Evolutionary conservation across 257 asterid genomes (phyloP).

Genomic region (Capsicum baccatum): DNA sequence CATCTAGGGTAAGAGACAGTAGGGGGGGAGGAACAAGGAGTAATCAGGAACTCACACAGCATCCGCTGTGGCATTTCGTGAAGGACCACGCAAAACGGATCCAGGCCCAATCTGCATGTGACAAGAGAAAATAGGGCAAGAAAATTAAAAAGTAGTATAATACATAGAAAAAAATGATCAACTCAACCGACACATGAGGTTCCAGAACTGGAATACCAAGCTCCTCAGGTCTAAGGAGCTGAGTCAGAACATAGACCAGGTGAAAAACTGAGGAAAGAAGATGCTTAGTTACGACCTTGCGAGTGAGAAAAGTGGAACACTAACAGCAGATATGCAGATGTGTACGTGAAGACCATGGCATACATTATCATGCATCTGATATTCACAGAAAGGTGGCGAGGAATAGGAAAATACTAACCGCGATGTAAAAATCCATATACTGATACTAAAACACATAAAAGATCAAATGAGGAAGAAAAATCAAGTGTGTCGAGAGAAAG

Average conservation of each 20-base stretch:
- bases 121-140: slow-evolving; percentile 36
- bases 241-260: slow-evolving; percentile 11
- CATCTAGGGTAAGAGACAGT: not conserved
- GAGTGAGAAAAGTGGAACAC: slow-evolving; percentile 23
- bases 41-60: slow-evolving; percentile 68
- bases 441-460: not conserved
- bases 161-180: not conserved
- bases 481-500: not conserved
- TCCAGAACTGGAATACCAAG: not conserved
- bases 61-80: slow-evolving; percentile 69
- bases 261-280: slow-evolving; percentile 13
- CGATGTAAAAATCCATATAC: not conserved
- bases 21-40: slow-evolving; percentile 27
- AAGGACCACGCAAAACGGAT: slow-evolving; percentile 89
- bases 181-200: slow-evolving; percentile 24
- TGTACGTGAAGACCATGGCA: not conserved
- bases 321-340: slow-evolving; percentile 7
- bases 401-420: not conserved
- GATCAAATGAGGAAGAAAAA: not conserved
- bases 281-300: slow-evolving; percentile 24
- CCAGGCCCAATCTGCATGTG: slow-evolving; percentile 90
- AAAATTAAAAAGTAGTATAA: not conserved
- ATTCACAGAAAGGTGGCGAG: slow-evolving; percentile 4
- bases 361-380: slow-evolving; percentile 21
- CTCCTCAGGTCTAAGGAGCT: slow-evolving; percentile 8